A percentile compares a stretch with the other conserved stretches of the same genome.
Conservation (phyloP, 805 yeast species). For the Metschnikowia lunata region DNA sequence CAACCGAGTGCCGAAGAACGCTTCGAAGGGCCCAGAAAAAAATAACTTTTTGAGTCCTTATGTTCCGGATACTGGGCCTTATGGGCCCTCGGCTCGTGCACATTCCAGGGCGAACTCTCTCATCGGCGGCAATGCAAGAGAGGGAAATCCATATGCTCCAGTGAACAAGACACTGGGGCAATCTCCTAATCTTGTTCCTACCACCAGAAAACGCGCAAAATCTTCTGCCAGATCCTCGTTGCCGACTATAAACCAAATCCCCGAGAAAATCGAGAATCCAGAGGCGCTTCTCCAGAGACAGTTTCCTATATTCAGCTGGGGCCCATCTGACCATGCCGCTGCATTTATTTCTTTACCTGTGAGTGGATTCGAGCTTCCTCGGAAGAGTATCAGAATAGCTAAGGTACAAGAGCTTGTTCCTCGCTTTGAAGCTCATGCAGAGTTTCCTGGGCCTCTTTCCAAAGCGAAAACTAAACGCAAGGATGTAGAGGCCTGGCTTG, state of each 20-base stretch:
- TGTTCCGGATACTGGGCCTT: slow-evolving; percentile 43
- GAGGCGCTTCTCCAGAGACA: slow-evolving; percentile 55
- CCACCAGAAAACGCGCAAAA: slow-evolving; percentile 10
- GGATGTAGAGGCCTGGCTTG: slow-evolving; percentile 63
- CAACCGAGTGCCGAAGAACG: slow-evolving; percentile 15
- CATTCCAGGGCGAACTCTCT: slow-evolving; percentile 40
- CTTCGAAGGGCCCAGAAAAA: slow-evolving; percentile 18
- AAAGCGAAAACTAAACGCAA: slow-evolving; percentile 55
- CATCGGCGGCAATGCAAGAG: slow-evolving; percentile 38
- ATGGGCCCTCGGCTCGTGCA: slow-evolving; percentile 35
- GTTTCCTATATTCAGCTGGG: slow-evolving; percentile 74
- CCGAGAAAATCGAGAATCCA: slow-evolving; percentile 41
- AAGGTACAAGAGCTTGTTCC: slow-evolving; percentile 17
- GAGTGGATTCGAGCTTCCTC: slow-evolving; percentile 29
- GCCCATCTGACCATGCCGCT: slow-evolving; percentile 27
- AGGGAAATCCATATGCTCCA: slow-evolving; percentile 41
- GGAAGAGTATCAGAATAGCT: slow-evolving; percentile 33
- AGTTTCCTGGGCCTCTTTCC: slow-evolving; percentile 67
- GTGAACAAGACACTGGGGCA: slow-evolving; percentile 13
- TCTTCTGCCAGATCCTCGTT: slow-evolving; percentile 8
- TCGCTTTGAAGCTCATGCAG: slow-evolving; percentile 24
- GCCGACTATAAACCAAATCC: slow-evolving; percentile 5
- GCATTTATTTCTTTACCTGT: slow-evolving; percentile 22
- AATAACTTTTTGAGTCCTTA: slow-evolving; percentile 33
- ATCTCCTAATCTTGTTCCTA: slow-evolving; percentile 1